phyloP scores from a whole-genome alignment of 2,329 filamentous ascomycete species.

The Pseudocercospora pini-densiflorae region DNA sequence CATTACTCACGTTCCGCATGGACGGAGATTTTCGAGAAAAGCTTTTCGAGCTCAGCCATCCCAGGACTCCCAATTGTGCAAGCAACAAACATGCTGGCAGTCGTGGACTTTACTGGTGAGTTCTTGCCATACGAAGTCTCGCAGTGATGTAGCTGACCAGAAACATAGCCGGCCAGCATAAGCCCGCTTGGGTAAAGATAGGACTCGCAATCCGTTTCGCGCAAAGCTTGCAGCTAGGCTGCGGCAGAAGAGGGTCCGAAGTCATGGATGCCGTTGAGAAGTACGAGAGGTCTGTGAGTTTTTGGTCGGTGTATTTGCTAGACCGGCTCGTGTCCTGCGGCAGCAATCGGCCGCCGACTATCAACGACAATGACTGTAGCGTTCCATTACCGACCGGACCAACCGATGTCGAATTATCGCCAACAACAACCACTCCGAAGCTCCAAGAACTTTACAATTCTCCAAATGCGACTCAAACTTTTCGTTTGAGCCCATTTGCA shows the following conservation, averaged over 20 bases:
- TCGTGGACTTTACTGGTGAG: background rate
- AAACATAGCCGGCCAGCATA: background rate
- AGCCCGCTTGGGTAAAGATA: background rate
- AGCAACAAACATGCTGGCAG: background rate
- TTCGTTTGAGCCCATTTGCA: background rate
- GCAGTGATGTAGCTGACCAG: background rate
- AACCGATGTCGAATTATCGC: background rate
- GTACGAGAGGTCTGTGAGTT: background rate
- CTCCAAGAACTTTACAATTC: background rate
- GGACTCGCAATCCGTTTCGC: background rate
- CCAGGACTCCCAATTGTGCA: background rate
- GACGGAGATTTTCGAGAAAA: background rate
- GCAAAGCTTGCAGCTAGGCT: background rate
- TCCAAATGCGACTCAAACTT: background rate
- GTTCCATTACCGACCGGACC: background rate
- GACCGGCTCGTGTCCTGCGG: background rate
- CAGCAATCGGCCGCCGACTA: background rate
- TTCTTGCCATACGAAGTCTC: background rate
- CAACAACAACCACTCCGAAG: background rate
- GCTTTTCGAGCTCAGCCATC: background rate
- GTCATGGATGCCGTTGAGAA: background rate
- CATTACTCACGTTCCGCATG: background rate
- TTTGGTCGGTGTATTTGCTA: background rate
- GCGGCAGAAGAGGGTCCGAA: background rate
- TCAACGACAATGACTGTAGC: background rate